Conservation (phyloP, 225 moss, liverwort and hornwort species). For the Pseudoscleropodium purum region DNA sequence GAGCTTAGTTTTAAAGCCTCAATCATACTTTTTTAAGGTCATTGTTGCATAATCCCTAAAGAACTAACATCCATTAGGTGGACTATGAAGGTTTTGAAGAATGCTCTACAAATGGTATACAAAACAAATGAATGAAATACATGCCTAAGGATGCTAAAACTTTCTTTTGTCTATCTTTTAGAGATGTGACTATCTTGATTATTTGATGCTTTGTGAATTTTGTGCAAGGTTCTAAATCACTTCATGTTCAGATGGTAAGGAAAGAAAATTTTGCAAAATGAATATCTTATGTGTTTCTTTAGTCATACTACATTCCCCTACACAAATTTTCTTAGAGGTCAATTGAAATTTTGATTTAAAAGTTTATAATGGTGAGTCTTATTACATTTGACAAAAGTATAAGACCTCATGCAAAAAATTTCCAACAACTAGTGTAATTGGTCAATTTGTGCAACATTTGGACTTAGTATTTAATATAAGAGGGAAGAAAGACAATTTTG, state of each 20-base stretch:
- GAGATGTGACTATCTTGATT: background rate
- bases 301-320: rapidly evolving
- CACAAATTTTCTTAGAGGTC: background rate
- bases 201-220: background rate
- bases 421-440: background rate
- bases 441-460: too few species aligned
- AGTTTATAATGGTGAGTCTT: background rate
- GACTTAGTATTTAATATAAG: too few species aligned
- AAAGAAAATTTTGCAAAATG: background rate
- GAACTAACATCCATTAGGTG: background rate
- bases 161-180: background rate
- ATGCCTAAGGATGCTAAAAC: rapidly evolving
- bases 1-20: background rate
- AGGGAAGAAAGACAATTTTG: too few species aligned
- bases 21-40: background rate
- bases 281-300: background rate
- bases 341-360: background rate
- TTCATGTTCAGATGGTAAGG: background rate
- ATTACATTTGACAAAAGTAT: background rate
- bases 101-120: background rate
- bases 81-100: background rate
- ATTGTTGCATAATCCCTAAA: background rate
- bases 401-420: background rate
- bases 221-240: background rate
- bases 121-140: background rate